Evolutionary conservation across 2,329 filamentous ascomycete genomes (phyloP), one percentile per base, ranked within the genome.

Genomic region (Calcarisporium arbuscula): DNA sequence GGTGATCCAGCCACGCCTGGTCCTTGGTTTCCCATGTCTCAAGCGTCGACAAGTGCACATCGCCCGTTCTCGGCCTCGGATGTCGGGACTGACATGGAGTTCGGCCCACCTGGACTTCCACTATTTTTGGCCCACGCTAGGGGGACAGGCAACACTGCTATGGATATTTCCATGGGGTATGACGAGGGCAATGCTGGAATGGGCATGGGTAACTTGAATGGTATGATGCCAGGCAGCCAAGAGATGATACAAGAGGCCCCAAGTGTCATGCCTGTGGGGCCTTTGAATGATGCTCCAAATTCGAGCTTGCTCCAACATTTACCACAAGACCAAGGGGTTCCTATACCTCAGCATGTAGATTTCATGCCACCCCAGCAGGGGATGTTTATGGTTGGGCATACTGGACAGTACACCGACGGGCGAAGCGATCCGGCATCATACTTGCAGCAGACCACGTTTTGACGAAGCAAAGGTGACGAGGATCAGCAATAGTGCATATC

Each of bases 101-200:
- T 44, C 11, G 42, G 44, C 6, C 46, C 50, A 5, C 51, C 52
- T 2, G 52, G 49, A 6, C 39, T 55, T 8, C 50, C 52, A 6
- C 31, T 49, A 23, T 47, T 55, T 29, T 44, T 55, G 6, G 50
- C 49, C 6, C 48, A 53, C 14, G 51, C 49, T 8, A 42, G 45
- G 11, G n/a, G n/a, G n/a, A n/a, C n/a, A n/a, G n/a, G n/a, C n/a
- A 48, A 41, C 18, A 41, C 43, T 14, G 36, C 46, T 9, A 31
- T 42, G 10, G 41, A 44, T 8, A 34, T 43, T 17, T 30, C 41
- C 10, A 38, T 46, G 8, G 38, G 43, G 16, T 52, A 49, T 34
- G 46, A 49, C 7, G 34, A 42, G 3, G 47, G 49, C 12, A 45
- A 44, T 19, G 37, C 48, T 17, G 35, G 43, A 10, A 36, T 46